Percentiles rank a stretch among this genome's conserved stretches.
Evolutionary conservation across 768 basidiomycete genomes (phyloP).

Genomic region (Polyporus arcularius): DNA sequence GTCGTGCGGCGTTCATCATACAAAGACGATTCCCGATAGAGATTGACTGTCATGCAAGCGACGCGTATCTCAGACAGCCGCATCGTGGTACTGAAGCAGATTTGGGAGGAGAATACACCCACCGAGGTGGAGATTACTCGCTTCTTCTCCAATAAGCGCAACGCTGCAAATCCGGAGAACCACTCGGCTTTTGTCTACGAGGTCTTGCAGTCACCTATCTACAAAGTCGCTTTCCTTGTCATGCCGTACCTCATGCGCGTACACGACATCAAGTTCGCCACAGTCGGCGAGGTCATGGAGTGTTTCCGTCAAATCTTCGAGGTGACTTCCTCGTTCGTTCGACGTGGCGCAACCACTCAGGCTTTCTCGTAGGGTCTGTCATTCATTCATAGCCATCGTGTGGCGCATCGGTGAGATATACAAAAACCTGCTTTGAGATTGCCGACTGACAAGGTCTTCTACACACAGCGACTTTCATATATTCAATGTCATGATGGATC

Average conservation of each 20-base stretch:
- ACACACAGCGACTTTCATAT: constrained; percentile 7
- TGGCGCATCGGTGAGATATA: constrained; percentile 37
- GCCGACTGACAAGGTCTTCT: not conserved
- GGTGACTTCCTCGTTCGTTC: constrained; percentile 13
- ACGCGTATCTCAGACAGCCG: constrained; percentile 21
- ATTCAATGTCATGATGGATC: constrained; percentile 21
- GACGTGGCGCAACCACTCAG: not conserved
- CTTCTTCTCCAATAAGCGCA: constrained; percentile 2
- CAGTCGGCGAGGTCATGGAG: constrained; percentile 37
- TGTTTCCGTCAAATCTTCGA: constrained; percentile 36
- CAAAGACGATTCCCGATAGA: not conserved
- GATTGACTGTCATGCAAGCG: constrained; percentile 21
- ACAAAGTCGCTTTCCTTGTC: constrained; percentile 25
- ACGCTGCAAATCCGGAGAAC: constrained; percentile 21
- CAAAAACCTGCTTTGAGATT: too few species aligned
- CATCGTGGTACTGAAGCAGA: constrained; percentile 19
- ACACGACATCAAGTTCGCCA: constrained; percentile 33
- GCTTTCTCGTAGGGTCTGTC: constrained; percentile 29
- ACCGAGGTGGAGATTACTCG: constrained; percentile 18
- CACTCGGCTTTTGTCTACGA: constrained; percentile 27
- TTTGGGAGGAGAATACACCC: constrained; percentile 16
- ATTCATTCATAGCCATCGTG: constrained; percentile 37
- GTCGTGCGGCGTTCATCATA: too few species aligned
- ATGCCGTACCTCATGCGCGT: constrained; percentile 34
- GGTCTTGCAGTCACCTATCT: constrained; percentile 15